Evolutionary conservation across 148 eudicot genomes (phyloP), one percentile per base, ranked within the genome.

Genomic region (Nyssa sinensis): DNA sequence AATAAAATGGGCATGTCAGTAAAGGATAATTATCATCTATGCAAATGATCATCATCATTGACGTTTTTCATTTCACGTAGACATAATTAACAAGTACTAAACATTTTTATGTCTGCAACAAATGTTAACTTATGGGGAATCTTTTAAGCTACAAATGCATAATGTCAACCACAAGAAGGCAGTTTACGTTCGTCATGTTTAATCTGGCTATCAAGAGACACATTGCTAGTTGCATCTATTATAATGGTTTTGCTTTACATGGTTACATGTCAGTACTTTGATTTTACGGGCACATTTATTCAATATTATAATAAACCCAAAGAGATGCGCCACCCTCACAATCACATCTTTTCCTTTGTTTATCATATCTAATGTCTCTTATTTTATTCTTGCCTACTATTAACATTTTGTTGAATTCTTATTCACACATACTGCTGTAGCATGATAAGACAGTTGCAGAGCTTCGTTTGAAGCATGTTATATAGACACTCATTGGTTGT

Each of bases 21-120:
- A 39, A 39, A 16, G 34, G 68, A 57, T 55, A 64, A 72, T 67
- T n/a, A n/a, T n/a, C n/a, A n/a, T n/a, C n/a, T n/a, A n/a, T n/a
- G n/a, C n/a, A n/a, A n/a, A n/a, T n/a, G n/a, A n/a, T n/a, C n/a
- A n/a, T 65, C 58, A 44, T 77, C 37, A 77, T 63, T 3, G 13
- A 9, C 24, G 10, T 62, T 14, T n/a, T 44, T 41, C 19, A 12
- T 55, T 59, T 57, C 35, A 35, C 25, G 58, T 35, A 47, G 55
- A 28, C 67, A 72, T 61, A 29, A 76, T 25, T 31, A 27, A 16
- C 30, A 35, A 0, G 0, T 1, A 53, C 16, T n/a, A 1, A 21
- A 11, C 27, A 60, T 32, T 58, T 67, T 39, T 66, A 66, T 55
- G 17, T 19, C 27, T 21, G 28, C 60, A 24, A 23, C 58, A 39